These are phyloP conservation scores for Uncinocarpus reesii DNA, from an alignment of 2,329 filamentous ascomycete species.

Conservation along the genomic window DNA sequence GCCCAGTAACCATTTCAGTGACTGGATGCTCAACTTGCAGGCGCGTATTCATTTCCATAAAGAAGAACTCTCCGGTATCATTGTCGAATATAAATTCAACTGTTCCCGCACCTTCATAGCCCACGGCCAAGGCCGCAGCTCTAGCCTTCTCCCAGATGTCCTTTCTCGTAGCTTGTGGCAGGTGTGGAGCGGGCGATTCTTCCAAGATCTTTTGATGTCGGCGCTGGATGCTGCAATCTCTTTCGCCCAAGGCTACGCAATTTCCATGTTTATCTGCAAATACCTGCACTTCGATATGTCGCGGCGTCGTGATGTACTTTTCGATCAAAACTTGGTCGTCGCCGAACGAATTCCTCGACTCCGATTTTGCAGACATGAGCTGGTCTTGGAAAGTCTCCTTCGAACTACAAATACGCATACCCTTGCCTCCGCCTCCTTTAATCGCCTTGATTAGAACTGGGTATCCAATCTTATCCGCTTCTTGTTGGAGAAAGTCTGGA, in stretches of 20 bases:
- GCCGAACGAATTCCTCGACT: conserved; percentile 54
- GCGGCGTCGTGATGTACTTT: conserved; percentile 57
- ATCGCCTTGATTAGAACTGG: conserved; percentile 57
- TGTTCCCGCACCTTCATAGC: conserved; percentile 56
- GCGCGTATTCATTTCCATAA: conserved; percentile 68
- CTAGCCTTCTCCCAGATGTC: conserved; percentile 57
- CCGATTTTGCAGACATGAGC: conserved; percentile 53
- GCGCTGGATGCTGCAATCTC: conserved; percentile 56
- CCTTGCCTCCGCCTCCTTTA: conserved; percentile 58
- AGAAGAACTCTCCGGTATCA: conserved; percentile 55
- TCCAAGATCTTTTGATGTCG: conserved; percentile 58
- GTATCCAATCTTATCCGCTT: conserved; percentile 62
- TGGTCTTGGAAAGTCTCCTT: conserved; percentile 51
- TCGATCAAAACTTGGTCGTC: conserved; percentile 58
- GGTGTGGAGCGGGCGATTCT: conserved; percentile 54
- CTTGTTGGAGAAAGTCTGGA: conserved; percentile 48
- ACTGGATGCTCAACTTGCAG: conserved; percentile 96
- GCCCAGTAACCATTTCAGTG: conserved; percentile 65
- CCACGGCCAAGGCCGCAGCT: conserved; percentile 52
- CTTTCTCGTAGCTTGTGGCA: conserved; percentile 49
- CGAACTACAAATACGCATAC: conserved; percentile 53
- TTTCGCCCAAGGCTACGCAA: conserved; percentile 53
- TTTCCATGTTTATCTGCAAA: conserved; percentile 58
- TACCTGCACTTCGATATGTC: conserved; percentile 58
- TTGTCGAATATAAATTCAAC: conserved; percentile 63